Evolutionary conservation across 768 basidiomycete genomes (phyloP), one percentile per base, ranked within the genome.

Genomic region (Naematelia aurantialba): DNA sequence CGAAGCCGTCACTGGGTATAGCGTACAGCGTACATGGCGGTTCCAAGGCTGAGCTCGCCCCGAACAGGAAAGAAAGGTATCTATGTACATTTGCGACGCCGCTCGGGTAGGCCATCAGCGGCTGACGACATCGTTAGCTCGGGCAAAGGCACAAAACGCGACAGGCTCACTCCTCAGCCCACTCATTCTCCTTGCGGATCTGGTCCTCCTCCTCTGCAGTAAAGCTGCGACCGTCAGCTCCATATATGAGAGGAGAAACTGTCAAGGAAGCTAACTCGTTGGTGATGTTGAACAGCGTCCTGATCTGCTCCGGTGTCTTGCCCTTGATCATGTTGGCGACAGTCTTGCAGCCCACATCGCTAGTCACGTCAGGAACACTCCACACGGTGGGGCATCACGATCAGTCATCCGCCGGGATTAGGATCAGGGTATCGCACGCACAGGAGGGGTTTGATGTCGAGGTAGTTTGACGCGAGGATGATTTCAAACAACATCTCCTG

Each of bases 401-500:
- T n/a, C n/a, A n/a, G n/a, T n/a, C n/a, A n/a, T n/a, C n/a, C n/a
- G n/a, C n/a, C n/a, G n/a, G n/a, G n/a, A n/a, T 24, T 26, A 24
- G 50, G 11, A 30, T 24, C 27, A 24, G 27, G 24, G 34, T 19
- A 2, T 17, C 29, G 5, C 1, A 25, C 89, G 67, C 71, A 96
- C 94, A 98, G 85, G 49, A 98, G 84, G 21, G 93, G 88, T 81
- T 98, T 98, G 83, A 99, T 98, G 75, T 99, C 96, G 67, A 99
- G 88, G 81, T 99, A 99, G 82, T 59, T 65, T 27, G n/a, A 13
- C 5, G 96, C 96, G 56, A 98, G 87, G 78, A 98, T 99, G 77
- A 98, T 99, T 81, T 99, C 96, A 67, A 98, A 98, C 4, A 99
- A 84, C 94, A 98, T 98, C 80, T 98, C 96, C 80, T 98, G 96